These are phyloP conservation scores for Pyricularia sp. DNA, from an alignment of 2,329 filamentous ascomycete species.

Conservation along the genomic window DNA sequence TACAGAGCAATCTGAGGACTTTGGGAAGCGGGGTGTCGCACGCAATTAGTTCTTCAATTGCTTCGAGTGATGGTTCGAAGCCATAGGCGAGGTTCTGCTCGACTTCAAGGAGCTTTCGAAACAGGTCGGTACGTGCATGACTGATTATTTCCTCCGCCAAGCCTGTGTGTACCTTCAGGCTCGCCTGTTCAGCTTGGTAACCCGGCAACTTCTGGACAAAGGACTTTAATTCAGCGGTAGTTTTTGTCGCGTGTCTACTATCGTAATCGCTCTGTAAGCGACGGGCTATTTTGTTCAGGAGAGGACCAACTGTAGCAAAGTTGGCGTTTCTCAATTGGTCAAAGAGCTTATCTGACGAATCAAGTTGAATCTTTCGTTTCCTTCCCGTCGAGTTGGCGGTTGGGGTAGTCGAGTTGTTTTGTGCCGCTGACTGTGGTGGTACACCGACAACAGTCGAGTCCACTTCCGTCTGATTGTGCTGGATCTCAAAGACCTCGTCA, in stretches of 20 bases:
- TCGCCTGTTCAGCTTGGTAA: constrained; percentile 89
- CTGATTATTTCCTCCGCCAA: constrained; percentile 95
- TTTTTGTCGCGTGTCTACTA: constrained; percentile 75
- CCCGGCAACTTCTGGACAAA: constrained; percentile 91
- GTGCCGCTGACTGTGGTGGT: constrained; percentile 37
- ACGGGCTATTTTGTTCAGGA: constrained; percentile 84
- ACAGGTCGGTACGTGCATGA: constrained; percentile 79
- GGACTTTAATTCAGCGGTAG: constrained; percentile 82
- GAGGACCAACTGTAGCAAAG: constrained; percentile 83
- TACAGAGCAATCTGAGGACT: constrained; percentile 75
- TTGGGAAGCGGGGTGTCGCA: constrained; percentile 73
- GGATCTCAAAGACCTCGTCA: constrained; percentile 86
- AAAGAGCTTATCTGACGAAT: constrained; percentile 83
- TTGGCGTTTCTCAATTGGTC: constrained; percentile 83
- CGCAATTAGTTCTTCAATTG: constrained; percentile 89
- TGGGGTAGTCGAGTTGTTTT: constrained; percentile 14
- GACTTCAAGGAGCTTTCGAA: constrained; percentile 80
- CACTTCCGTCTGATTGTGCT: constrained; percentile 86
- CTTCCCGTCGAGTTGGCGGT: constrained; percentile 33
- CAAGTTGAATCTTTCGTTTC: constrained; percentile 82
- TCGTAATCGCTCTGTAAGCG: constrained; percentile 82
- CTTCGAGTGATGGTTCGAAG: constrained; percentile 83
- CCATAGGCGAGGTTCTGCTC: constrained; percentile 93
- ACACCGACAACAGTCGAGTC: constrained; percentile 82
- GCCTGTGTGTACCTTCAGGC: constrained; percentile 82